phyloP scores from a whole-genome alignment of 768 basidiomycete genomes.

The Lactarius trivialis region DNA sequence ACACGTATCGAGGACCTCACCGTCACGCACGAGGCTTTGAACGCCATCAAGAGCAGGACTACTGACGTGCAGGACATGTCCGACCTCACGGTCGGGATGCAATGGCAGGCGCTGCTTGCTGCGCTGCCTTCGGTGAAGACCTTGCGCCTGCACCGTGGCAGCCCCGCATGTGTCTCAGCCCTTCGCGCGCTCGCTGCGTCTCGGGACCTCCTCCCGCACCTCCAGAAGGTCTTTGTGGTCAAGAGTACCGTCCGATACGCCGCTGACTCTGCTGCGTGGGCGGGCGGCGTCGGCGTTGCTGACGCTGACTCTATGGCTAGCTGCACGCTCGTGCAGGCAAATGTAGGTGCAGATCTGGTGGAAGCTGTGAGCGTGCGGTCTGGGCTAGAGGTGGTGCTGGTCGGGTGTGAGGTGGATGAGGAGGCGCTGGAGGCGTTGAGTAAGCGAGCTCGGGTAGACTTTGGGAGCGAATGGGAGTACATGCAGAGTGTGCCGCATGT shows the following conservation, averaged over 20 bases:
- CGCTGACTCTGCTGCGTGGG: no score
- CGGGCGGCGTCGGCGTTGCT: background rate
- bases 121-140: background rate
- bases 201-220: background rate
- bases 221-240: slow-evolving; percentile 3
- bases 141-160: background rate
- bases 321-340: background rate
- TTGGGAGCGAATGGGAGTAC: slow-evolving; percentile 11
- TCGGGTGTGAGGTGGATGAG: slow-evolving; percentile 5
- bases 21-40: background rate
- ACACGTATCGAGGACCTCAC: background rate
- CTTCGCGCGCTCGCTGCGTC: background rate
- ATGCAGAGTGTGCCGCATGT: background rate
- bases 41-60: background rate
- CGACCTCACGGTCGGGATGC: background rate
- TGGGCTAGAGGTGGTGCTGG: slow-evolving; percentile 5
- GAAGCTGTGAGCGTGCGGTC: background rate
- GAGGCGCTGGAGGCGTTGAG: background rate
- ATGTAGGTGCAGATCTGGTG: slow-evolving; percentile 1
- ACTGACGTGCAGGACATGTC: no score
- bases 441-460: background rate
- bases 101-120: background rate
- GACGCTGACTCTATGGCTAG: background rate
- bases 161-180: background rate
- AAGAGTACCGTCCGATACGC: background rate